These are phyloP conservation scores for Gloeostereum incarnatum DNA, from an alignment of 768 basidiomycete genomes.

Conservation along the genomic window DNA sequence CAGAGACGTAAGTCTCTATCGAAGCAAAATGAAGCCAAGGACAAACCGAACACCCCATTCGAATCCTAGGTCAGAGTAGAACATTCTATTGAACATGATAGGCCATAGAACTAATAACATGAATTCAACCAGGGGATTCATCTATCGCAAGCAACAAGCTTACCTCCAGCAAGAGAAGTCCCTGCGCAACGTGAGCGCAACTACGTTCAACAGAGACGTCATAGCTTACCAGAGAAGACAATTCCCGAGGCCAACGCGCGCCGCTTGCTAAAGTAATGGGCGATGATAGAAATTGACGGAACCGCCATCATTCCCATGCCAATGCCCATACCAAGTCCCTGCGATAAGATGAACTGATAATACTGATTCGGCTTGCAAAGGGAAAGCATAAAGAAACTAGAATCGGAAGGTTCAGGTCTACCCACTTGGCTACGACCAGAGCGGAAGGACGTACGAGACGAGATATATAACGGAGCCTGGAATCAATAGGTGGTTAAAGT, in stretches of 20 bases:
- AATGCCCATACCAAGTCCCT: constrained; percentile 48
- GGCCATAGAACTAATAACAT: constrained; percentile 41
- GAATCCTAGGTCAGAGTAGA: constrained; percentile 25
- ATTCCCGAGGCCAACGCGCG: constrained; percentile 48
- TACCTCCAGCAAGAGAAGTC: no score
- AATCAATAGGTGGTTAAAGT: constrained; percentile 33
- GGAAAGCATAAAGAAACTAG: constrained; percentile 41
- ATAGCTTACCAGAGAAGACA: constrained; percentile 39
- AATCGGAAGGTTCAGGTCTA: neutral
- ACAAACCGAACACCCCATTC: constrained; percentile 32
- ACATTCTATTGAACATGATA: constrained; percentile 40
- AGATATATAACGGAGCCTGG: constrained; percentile 29
- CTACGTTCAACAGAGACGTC: no score
- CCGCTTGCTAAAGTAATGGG: constrained; percentile 41
- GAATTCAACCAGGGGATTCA: constrained; percentile 6
- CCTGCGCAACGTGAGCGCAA: no score
- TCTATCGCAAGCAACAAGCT: constrained; percentile 2
- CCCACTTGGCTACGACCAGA: neutral
- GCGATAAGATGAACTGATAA: constrained; percentile 44
- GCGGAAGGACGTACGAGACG: constrained; percentile 24
- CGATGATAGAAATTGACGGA: constrained; percentile 40
- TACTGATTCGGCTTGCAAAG: constrained; percentile 35
- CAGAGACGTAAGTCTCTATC: constrained; percentile 14
- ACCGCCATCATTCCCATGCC: constrained; percentile 48
- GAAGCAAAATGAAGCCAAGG: constrained; percentile 12